Percentiles rank a stretch among this genome's conserved stretches.
phyloP scores from a whole-genome alignment of 2,329 filamentous ascomycete species.

The Fusarium neocosmosporiellum region DNA sequence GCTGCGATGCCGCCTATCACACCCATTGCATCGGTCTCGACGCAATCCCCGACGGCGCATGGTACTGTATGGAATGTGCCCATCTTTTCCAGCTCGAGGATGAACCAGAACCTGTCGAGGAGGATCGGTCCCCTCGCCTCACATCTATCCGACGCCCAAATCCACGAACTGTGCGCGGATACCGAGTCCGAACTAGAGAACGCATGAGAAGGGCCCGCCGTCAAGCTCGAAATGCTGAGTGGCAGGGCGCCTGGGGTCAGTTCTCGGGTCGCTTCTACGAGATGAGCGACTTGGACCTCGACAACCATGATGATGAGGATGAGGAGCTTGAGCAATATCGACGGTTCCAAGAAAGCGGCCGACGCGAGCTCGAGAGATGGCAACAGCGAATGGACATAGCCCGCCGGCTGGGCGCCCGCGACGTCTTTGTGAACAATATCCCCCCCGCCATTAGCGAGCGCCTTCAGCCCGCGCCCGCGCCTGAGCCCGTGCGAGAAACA shows the following conservation, averaged over 20 bases:
- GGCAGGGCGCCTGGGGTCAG: constrained; percentile 86
- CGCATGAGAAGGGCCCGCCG: constrained; percentile 65
- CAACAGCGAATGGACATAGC: constrained; percentile 86
- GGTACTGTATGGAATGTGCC: constrained; percentile 91
- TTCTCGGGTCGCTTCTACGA: constrained; percentile 73
- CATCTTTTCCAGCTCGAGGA: constrained; percentile 57
- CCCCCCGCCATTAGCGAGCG: constrained; percentile 70
- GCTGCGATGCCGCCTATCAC: constrained; percentile 90
- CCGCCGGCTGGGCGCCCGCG: constrained; percentile 78
- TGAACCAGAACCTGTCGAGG: constrained; percentile 48
- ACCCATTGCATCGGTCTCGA: constrained; percentile 91
- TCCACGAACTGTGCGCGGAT: constrained; percentile 48
- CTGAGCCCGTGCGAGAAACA: constrained; percentile 72
- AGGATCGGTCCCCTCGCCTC: constrained; percentile 48
- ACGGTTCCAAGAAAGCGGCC: constrained; percentile 65
- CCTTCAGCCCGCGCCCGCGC: constrained; percentile 66
- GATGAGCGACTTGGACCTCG: constrained; percentile 56
- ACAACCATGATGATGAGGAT: constrained; percentile 66
- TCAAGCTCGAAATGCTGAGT: constrained; percentile 80
- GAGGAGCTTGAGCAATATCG: constrained; percentile 74
- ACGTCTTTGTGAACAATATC: constrained; percentile 75
- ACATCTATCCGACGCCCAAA: constrained; percentile 47
- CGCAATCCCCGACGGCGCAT: constrained; percentile 78
- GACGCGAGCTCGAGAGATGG: constrained; percentile 77
- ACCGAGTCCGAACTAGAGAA: constrained; percentile 65